Base-by-base conservation (phyloP, 2,329 filamentous ascomycete species). In the Kalaharituber pfeilii region DNA sequence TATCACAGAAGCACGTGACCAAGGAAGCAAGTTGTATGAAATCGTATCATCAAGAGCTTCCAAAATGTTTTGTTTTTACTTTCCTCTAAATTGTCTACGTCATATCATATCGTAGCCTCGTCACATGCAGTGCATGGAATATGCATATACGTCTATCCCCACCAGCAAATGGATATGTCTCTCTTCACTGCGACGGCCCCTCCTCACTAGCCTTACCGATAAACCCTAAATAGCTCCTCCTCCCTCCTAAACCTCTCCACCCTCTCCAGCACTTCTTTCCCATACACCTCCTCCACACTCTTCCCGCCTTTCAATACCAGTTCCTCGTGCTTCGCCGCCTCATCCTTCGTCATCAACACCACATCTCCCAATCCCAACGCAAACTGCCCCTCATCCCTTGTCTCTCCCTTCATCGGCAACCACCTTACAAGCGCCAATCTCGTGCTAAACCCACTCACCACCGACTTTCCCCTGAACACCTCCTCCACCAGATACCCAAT, bases 311-410 rank as follows among this genome's bases (percentile, higher is more conserved):
- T 81, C 45, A 96, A 71, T 1, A 96, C 75, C 64, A 86, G 73
- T 66, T 80, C 84, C 66, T 93, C 85, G 67, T 98, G 91, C 56
- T 77, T 74, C 15, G 74, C 70, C 2, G 84, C 85, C 68, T 95
- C 88, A 57, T 95, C 88, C 67, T 88, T 94, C 1, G 88, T 95
- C 85, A 95, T 86, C 63, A 84, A 84, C 0, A 94, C 87, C 57
- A 95, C 66, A 47, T 94, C 81, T n/a, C 84, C 81, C 47, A 75
- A 79, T 65, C 84, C 93, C 67, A 96, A 88, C 22, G 81, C 79
- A 86, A 72, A 13, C 68, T 70, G 49, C 75, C 70, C 54, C 77
- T 72, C 59, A 78, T 84, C 24, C 75, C 75, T 25, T 69, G 68
- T 0, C 84, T 86, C 60, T 74, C 80, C 58, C 74, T 53, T 55